phyloP scores from a whole-genome alignment of 331 rosid species.

The Spiraea crenata region DNA sequence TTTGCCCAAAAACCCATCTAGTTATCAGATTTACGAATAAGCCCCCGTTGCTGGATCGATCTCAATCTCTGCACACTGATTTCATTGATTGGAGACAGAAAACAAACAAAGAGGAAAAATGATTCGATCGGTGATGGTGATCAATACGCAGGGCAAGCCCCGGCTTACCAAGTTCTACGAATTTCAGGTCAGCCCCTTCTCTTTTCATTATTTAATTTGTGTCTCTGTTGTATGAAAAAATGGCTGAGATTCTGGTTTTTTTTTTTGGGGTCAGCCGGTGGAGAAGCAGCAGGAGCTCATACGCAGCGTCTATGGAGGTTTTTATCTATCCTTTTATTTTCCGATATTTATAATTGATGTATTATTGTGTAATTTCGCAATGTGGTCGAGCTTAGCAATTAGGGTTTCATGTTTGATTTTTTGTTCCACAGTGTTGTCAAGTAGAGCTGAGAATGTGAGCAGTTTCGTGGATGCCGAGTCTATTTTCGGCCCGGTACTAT shows the following conservation, averaged over 20 bases:
- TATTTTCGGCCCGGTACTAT: conserved; percentile 73
- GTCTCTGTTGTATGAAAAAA: conserved; percentile 1
- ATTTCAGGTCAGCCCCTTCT: conserved; percentile 48
- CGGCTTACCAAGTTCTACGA: conserved; percentile 90
- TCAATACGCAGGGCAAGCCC: conserved; percentile 92
- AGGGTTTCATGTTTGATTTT: conserved; percentile 5
- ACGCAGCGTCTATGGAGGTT: conserved; percentile 85
- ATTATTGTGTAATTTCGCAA: not conserved
- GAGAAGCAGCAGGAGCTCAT: conserved; percentile 88
- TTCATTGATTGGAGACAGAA: not conserved
- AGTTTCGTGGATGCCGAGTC: conserved; percentile 83
- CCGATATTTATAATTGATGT: not conserved
- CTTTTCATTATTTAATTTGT: not conserved
- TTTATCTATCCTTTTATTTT: conserved; percentile 10
- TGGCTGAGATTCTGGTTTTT: not conserved
- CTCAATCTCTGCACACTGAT: not conserved
- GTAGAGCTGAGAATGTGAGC: conserved; percentile 91
- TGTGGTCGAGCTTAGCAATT: not conserved
- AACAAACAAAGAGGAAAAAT: conserved; percentile 24
- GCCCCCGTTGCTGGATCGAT: not conserved
- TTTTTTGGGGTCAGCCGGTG: conserved; percentile 59
- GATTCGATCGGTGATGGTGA: conserved; percentile 82
- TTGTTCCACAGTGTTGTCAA: conserved; percentile 56
- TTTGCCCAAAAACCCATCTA: not conserved
- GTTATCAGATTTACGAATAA: not conserved